These are phyloP conservation scores for Phialemoniopsis sp. DNA, from an alignment of 2,329 filamentous ascomycete species.

Conservation along the genomic window DNA sequence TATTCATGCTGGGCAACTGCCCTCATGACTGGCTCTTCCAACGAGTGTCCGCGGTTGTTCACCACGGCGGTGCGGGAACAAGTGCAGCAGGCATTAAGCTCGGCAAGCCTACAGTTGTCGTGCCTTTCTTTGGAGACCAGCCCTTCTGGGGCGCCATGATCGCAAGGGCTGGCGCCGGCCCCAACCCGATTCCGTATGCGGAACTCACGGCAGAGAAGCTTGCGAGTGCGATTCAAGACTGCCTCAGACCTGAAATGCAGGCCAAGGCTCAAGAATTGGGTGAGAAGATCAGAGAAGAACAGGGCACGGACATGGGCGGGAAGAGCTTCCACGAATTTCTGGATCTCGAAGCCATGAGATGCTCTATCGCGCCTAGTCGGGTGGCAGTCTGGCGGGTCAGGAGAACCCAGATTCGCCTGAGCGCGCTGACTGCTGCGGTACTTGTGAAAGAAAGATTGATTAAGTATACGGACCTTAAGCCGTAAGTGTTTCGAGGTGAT, in stretches of 20 bases:
- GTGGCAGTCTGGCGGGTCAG: constrained; percentile 73
- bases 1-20: constrained; percentile 81
- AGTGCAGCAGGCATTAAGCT: constrained; percentile 81
- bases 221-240: constrained; percentile 58
- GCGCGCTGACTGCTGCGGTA: constrained; percentile 67
- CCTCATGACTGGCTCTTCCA: constrained; percentile 90
- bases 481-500: constrained; percentile 58
- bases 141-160: constrained; percentile 82
- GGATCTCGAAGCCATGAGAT: constrained; percentile 62
- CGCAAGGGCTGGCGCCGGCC: constrained; percentile 66
- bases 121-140: constrained; percentile 86
- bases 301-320: constrained; percentile 52
- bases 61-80: constrained; percentile 85
- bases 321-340: constrained; percentile 70
- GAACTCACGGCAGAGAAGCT: constrained; percentile 63
- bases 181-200: constrained; percentile 65
- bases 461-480: constrained; percentile 66
- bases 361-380: constrained; percentile 62
- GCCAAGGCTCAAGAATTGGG: constrained; percentile 55
- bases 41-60: constrained; percentile 75
- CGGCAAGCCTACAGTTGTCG: constrained; percentile 75
- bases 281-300: constrained; percentile 60
- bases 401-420: constrained; percentile 62
- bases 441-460: constrained; percentile 62
- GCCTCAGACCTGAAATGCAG: constrained; percentile 55